Evolutionary conservation across 148 eudicot species (phyloP).

Genomic region (Talinum fruticosum): DNA sequence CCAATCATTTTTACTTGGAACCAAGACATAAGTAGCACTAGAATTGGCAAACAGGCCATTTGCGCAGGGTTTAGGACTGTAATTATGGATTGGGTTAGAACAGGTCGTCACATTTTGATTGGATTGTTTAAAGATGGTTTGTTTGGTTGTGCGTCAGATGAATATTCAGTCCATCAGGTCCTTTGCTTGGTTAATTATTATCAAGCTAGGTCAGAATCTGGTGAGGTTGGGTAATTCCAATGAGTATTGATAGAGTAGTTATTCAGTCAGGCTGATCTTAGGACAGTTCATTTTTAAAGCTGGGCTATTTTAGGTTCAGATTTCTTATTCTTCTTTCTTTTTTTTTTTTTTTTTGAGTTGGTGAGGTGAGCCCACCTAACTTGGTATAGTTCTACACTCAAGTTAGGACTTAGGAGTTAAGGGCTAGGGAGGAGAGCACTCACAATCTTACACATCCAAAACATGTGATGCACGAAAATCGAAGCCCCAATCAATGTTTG

Average conservation of each 20-base stretch:
- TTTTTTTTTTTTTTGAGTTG: too few relatives aligned
- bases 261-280: not conserved
- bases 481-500: not conserved
- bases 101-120: not conserved
- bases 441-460: too few relatives aligned
- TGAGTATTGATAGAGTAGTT: too few relatives aligned
- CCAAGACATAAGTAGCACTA: too few relatives aligned
- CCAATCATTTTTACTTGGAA: not conserved
- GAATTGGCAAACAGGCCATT: not conserved
- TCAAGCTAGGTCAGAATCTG: not conserved
- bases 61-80: not conserved
- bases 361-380: too few relatives aligned
- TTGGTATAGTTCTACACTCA: too few relatives aligned
- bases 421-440: too few relatives aligned
- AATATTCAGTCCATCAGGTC: not conserved
- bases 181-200: not conserved
- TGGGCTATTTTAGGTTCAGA: too few relatives aligned
- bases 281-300: too few relatives aligned
- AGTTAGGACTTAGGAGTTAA: too few relatives aligned
- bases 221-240: not conserved
- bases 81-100: not conserved
- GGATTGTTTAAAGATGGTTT: not conserved
- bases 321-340: too few relatives aligned
- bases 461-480: too few relatives aligned
- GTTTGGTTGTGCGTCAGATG: not conserved